Base-by-base conservation (phyloP, 768 basidiomycete genomes). In the Candolleomyces aberdarensis region DNA sequence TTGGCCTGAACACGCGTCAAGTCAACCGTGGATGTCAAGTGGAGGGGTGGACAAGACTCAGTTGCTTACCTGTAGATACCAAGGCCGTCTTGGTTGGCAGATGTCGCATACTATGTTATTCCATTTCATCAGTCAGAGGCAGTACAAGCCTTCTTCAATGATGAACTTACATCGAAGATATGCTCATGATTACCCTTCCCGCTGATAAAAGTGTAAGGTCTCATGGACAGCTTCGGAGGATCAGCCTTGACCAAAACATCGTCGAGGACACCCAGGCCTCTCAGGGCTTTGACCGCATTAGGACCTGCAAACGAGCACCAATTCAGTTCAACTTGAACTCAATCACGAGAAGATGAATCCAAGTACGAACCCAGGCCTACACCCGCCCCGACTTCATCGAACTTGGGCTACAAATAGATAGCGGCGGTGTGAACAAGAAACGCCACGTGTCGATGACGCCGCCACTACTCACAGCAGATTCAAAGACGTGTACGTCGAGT, bases 361-460 rank as follows among this genome's bases (percentile, higher is more conserved):
- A 39, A 29, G 17, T 36, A 54, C 70, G 62, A 55, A 81, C 83
- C 83, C 20, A 85, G 61, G 17, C 76, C 80, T 47, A 86, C 78
- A 11, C 82, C 83, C n/a, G 83, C 83, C 10, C 84, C 84, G 44
- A 84, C 74, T 69, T 85, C 82, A 26, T 74, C 78, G 60, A 82
- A 84, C 54, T 75, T 73, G 15, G 76, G 65, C 83, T 84, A 31
- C n/a, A 22, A n/a, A 22, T 17, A 17, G 3, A 10, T 17, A 3
- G 36, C 36, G 36, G 36, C 36, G 11, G 36, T 36, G 36, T 51
- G 14, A 51, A 15, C 49, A 31, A 31, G 22, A 14, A 29, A 7
- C 26, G 20, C 13, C 19, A 51, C 29, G 49, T 20, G 22, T 17
- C 14, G 15, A 10, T 17, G 46, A n/a, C n/a, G 15, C 8, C 13